Evolutionary conservation across 2,329 filamentous ascomycete species (phyloP).

Genomic region (Botrytis hyacinthi): DNA sequence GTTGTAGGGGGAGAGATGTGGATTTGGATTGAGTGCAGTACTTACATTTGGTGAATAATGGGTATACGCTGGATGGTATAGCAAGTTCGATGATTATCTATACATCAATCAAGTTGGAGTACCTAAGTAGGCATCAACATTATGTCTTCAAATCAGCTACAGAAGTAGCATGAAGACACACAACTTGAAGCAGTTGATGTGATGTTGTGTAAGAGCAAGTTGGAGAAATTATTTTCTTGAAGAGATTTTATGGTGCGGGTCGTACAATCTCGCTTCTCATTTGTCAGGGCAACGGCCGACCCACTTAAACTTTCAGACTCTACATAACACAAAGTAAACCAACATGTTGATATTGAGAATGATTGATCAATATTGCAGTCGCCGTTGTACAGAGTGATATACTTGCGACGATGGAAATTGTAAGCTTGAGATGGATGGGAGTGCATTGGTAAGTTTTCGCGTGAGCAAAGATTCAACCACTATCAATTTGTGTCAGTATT

Average conservation of each 20-base stretch:
- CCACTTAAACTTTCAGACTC: constrained; percentile 3
- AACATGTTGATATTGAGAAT: neutral
- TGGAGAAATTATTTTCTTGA: neutral
- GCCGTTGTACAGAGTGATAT: neutral
- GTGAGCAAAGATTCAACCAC: neutral
- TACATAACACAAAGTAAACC: neutral
- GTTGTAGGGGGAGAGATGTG: neutral
- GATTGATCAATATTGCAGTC: neutral
- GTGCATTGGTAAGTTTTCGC: neutral
- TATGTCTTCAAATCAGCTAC: neutral
- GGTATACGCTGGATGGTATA: neutral
- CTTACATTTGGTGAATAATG: neutral
- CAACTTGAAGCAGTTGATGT: neutral
- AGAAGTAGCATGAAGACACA: neutral
- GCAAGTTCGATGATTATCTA: neutral
- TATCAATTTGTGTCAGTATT: neutral
- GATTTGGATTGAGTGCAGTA: neutral
- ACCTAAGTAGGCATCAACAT: neutral
- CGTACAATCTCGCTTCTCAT: constrained; percentile 8
- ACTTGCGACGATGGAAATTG: neutral
- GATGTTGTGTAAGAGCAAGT: neutral
- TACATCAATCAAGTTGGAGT: neutral
- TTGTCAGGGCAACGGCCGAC: constrained; percentile 1
- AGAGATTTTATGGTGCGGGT: constrained; percentile 16
- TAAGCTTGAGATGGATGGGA: neutral